These are phyloP conservation scores for Puccinia hordei DNA, from an alignment of 1,284 basidiomycete species.

Conservation along the genomic window DNA sequence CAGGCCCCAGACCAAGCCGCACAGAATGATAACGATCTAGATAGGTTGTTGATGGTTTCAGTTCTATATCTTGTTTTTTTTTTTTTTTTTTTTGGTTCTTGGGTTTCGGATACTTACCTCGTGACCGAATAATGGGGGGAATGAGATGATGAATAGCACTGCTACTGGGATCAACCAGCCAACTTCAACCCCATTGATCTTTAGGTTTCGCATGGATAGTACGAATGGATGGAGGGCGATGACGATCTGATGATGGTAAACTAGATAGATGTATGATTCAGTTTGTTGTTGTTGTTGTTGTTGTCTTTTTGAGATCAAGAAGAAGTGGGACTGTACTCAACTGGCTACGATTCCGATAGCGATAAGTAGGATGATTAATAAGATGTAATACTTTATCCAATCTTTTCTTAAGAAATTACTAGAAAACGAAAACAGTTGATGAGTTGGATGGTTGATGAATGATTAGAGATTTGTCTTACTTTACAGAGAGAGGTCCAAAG, in stretches of 20 bases:
- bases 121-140: conserved; percentile 61
- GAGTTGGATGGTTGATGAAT: background rate
- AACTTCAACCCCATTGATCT: conserved; percentile 40
- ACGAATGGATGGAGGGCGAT: conserved; percentile 17
- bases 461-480: background rate
- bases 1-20: conserved; percentile 60
- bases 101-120: too few relatives aligned
- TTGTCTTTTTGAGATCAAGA: too few relatives aligned
- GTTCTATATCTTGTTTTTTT: too few relatives aligned
- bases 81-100: too few relatives aligned
- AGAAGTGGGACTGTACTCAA: background rate
- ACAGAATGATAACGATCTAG: conserved; percentile 57
- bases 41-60: background rate
- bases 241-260: conserved; percentile 41
- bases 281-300: too few relatives aligned
- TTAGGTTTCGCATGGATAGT: conserved; percentile 12
- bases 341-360: background rate
- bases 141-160: conserved; percentile 60
- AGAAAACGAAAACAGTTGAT: background rate
- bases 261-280: too few relatives aligned
- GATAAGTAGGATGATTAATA: background rate
- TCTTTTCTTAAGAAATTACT: conserved; percentile 25
- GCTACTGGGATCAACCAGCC: conserved; percentile 59
- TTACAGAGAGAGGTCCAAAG: background rate
- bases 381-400: conserved; percentile 37